Conservation (phyloP, 108 stramenopile species). For the Skeletonema potamos region DNA sequence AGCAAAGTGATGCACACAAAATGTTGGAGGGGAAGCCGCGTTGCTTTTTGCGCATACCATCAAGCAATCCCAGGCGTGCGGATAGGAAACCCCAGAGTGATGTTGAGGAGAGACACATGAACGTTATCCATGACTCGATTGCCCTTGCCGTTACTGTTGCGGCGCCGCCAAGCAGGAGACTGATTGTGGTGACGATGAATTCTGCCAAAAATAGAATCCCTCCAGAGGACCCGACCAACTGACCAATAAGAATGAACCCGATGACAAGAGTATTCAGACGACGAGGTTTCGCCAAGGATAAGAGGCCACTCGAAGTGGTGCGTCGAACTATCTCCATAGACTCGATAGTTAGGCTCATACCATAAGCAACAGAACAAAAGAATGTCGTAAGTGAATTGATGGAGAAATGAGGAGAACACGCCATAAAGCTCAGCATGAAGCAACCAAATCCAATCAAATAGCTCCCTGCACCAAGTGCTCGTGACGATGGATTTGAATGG, state of each 20-base stretch:
- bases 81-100: constrained; percentile 69
- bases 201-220: constrained; percentile 71
- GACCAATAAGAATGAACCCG: constrained; percentile 58
- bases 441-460: constrained; percentile 41
- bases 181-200: constrained; percentile 65
- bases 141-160: constrained; percentile 60
- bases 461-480: constrained; percentile 30
- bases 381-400: constrained; percentile 64
- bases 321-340: constrained; percentile 56
- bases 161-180: constrained; percentile 67
- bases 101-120: constrained; percentile 58
- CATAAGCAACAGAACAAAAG: constrained; percentile 41
- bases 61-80: constrained; percentile 58
- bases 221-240: constrained; percentile 73
- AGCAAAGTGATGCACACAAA: constrained; percentile 48
- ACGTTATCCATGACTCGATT: constrained; percentile 66
- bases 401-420: constrained; percentile 63
- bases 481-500: not conserved
- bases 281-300: constrained; percentile 47
- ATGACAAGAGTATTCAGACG: constrained; percentile 49
- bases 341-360: constrained; percentile 63
- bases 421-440: constrained; percentile 50
- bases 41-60: constrained; percentile 51
- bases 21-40: constrained; percentile 52
- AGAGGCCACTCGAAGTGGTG: constrained; percentile 16